Evolutionary conservation across 164 flowering plant genomes (phyloP).

Genomic region (Malania oleifera): DNA sequence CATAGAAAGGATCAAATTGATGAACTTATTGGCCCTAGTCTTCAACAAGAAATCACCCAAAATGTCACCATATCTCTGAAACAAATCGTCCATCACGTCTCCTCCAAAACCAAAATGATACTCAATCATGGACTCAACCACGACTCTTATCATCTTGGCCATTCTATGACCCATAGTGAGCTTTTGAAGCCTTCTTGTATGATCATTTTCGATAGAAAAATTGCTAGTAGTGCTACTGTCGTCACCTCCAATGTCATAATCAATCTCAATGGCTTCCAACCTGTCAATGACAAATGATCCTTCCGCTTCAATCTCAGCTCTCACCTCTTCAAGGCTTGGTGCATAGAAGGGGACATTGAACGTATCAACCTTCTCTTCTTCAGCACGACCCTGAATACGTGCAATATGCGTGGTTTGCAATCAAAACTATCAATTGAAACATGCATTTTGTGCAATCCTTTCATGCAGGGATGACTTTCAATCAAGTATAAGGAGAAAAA

Average conservation of each 20-base stretch:
- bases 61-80: conserved; percentile 24
- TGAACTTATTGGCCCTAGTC: conserved; percentile 16
- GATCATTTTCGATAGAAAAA: neutral
- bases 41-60: conserved; percentile 27
- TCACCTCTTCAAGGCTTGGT: conserved; percentile 38
- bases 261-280: conserved; percentile 26
- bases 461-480: neutral
- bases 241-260: conserved; percentile 30
- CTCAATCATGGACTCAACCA: conserved; percentile 45
- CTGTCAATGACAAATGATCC: conserved; percentile 40
- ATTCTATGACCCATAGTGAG: conserved; percentile 23
- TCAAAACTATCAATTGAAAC: too few relatives aligned
- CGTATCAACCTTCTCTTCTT: conserved; percentile 38
- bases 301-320: conserved; percentile 28
- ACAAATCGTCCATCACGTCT: conserved; percentile 36
- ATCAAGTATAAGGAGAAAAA: too few relatives aligned
- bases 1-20: conserved; percentile 33
- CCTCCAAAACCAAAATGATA: conserved; percentile 41
- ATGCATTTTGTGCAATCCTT: neutral
- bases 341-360: conserved; percentile 51
- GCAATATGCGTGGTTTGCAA: too few relatives aligned
- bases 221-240: too few relatives aligned
- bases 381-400: conserved; percentile 32
- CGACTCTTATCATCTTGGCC: conserved; percentile 40
- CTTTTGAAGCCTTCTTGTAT: neutral